Evolutionary conservation across 306 rosid species (phyloP).

Genomic region (Neltuma alba): DNA sequence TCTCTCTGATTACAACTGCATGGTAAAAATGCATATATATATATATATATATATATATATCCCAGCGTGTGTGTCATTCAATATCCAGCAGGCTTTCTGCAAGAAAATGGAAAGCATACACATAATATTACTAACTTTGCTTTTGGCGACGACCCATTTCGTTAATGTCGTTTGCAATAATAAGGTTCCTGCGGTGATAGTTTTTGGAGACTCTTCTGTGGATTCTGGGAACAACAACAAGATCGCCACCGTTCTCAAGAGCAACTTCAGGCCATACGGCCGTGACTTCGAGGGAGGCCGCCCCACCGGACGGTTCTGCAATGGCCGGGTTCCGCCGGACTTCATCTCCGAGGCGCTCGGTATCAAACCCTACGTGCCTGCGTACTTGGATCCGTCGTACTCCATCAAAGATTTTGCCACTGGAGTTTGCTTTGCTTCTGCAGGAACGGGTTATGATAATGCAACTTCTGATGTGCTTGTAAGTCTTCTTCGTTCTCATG

Average conservation of each 20-base stretch:
- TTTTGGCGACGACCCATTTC: not conserved
- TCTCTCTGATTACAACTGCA: not conserved
- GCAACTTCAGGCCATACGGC: constrained; percentile 84
- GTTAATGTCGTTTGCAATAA: not conserved
- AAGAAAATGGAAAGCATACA: not conserved
- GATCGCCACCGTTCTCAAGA: constrained; percentile 67
- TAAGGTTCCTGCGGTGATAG: constrained; percentile 45
- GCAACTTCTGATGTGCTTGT: constrained; percentile 76
- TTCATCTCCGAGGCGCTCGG: constrained; percentile 74
- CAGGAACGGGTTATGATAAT: constrained; percentile 65
- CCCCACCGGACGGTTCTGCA: constrained; percentile 80
- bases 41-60: not conserved
- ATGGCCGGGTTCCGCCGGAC: constrained; percentile 80
- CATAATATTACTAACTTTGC: not conserved
- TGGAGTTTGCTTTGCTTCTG: constrained; percentile 92
- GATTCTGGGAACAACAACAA: constrained; percentile 89
- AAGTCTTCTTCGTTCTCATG: constrained; percentile 24
- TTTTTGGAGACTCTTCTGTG: constrained; percentile 84
- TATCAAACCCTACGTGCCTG: constrained; percentile 58
- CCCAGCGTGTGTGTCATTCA: not conserved
- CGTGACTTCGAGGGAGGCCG: constrained; percentile 73
- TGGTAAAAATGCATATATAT: not conserved
- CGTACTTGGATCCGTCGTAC: constrained; percentile 80
- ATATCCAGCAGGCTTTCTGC: not conserved
- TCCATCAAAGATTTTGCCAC: constrained; percentile 68